Evolutionary conservation across 2,329 filamentous ascomycete species (phyloP).

Genomic region (Plenodomus tracheiphilus): DNA sequence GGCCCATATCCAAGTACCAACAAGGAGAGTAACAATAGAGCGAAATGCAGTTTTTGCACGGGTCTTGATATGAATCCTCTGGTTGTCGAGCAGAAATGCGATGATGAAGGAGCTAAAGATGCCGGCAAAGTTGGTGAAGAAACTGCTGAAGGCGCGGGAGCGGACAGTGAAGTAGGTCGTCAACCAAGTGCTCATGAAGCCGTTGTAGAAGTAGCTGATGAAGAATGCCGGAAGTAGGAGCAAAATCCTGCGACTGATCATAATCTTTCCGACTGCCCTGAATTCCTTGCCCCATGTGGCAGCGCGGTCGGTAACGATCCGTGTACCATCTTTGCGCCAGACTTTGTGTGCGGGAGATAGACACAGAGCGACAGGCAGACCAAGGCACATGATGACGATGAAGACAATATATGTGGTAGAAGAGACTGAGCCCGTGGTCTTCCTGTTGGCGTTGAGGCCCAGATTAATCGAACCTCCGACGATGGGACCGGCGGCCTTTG

Average conservation of each 20-base stretch:
- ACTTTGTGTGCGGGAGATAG: conserved; percentile 53
- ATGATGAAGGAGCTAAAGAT: conserved; percentile 43
- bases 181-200: conserved; percentile 41
- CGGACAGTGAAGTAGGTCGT: conserved; percentile 43
- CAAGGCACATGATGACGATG: conserved; percentile 54
- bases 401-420: conserved; percentile 51
- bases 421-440: conserved; percentile 44
- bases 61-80: conserved; percentile 39
- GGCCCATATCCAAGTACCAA: conserved; percentile 44
- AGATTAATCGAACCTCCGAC: conserved; percentile 57
- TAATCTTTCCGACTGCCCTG: conserved; percentile 34
- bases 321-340: conserved; percentile 48
- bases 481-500: conserved; percentile 45
- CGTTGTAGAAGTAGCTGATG: conserved; percentile 46
- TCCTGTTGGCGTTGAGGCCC: conserved; percentile 49
- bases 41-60: conserved; percentile 35
- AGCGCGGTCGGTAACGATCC: conserved; percentile 29
- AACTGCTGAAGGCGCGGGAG: conserved; percentile 38
- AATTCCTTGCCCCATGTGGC: conserved; percentile 32
- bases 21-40: conserved; percentile 33
- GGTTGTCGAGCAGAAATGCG: conserved; percentile 37
- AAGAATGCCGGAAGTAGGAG: conserved; percentile 42
- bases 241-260: conserved; percentile 36
- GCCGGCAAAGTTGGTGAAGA: conserved; percentile 45
- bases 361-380: conserved; percentile 48